phyloP scores from a whole-genome alignment of 495 filamentous ascomycete genomes.

The Rhypophila decipiens region DNA sequence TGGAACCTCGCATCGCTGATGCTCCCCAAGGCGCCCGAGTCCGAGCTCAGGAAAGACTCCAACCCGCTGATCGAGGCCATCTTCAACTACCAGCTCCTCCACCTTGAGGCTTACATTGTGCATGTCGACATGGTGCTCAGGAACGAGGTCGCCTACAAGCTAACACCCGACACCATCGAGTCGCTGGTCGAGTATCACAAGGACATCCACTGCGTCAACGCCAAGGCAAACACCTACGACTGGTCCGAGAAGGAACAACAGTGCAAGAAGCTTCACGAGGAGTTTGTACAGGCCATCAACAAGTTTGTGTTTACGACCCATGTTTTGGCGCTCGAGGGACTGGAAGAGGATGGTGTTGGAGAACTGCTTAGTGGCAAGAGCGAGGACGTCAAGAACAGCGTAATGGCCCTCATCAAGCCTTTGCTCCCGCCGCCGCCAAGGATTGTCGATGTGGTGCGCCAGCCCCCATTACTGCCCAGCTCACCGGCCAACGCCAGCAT shows the following conservation, averaged over 20 bases:
- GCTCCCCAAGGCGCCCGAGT: constrained; percentile 83
- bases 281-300: constrained; percentile 96
- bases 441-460: constrained; percentile 85
- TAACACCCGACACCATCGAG: constrained; percentile 96
- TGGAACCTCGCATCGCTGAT: constrained; percentile 95
- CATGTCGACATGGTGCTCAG: constrained; percentile 98
- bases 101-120: constrained; percentile 96
- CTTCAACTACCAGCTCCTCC: constrained; percentile 90
- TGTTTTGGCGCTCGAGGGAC: constrained; percentile 83
- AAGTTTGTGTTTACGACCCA: constrained; percentile 92
- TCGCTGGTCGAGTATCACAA: constrained; percentile 93
- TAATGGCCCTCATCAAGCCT: constrained; percentile 80
- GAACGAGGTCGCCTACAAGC: constrained; percentile 97
- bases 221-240: constrained; percentile 81
- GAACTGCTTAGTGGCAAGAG: constrained; percentile 88
- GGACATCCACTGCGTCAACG: constrained; percentile 89
- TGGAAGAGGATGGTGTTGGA: constrained; percentile 95
- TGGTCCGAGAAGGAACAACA: constrained; percentile 97
- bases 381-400: constrained; percentile 85
- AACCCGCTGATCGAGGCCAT: constrained; percentile 87
- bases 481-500: constrained; percentile 71
- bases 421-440: constrained; percentile 89
- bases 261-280: constrained; percentile 94
- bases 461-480: constrained; percentile 78
- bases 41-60: constrained; percentile 76